Percentiles rank a stretch among this genome's conserved stretches.
Evolutionary conservation across 2,329 filamentous ascomycete genomes (phyloP).

Genomic region (Aureobasidium uvarum): DNA sequence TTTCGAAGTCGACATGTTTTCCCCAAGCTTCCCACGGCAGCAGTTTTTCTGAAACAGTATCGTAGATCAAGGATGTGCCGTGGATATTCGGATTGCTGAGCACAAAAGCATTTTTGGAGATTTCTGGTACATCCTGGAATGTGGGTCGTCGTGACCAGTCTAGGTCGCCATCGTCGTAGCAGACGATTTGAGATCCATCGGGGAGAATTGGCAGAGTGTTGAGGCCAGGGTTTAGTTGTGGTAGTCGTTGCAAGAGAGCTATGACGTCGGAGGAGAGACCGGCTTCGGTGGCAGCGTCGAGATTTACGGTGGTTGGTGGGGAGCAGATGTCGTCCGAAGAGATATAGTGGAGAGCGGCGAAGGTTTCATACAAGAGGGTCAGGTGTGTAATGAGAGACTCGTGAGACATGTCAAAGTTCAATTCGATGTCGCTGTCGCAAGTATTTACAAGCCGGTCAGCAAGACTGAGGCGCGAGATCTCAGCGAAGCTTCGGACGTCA

Average conservation of each 20-base stretch:
- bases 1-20: not conserved
- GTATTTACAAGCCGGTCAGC: too few relatives aligned
- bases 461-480: too few relatives aligned
- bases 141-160: not conserved
- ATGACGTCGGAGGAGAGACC: not conserved
- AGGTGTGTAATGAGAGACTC: not conserved
- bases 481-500: not conserved
- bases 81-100: constrained; percentile 8
- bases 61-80: constrained; percentile 15
- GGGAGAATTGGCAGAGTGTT: not conserved
- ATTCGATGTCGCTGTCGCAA: too few relatives aligned
- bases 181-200: not conserved
- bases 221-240: not conserved
- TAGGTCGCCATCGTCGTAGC: not conserved
- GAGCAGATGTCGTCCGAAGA: not conserved
- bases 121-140: not conserved
- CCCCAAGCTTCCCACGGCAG: constrained; percentile 10
- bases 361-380: not conserved
- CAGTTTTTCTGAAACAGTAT: not conserved
- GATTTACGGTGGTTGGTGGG: not conserved
- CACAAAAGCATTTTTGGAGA: not conserved
- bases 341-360: constrained; percentile 12
- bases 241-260: not conserved
- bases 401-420: not conserved
- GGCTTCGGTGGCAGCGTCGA: not conserved